Evolutionary conservation across 306 rosid genomes (phyloP), one percentile per base, ranked within the genome.

Genomic region (Fagus sylvatica): DNA sequence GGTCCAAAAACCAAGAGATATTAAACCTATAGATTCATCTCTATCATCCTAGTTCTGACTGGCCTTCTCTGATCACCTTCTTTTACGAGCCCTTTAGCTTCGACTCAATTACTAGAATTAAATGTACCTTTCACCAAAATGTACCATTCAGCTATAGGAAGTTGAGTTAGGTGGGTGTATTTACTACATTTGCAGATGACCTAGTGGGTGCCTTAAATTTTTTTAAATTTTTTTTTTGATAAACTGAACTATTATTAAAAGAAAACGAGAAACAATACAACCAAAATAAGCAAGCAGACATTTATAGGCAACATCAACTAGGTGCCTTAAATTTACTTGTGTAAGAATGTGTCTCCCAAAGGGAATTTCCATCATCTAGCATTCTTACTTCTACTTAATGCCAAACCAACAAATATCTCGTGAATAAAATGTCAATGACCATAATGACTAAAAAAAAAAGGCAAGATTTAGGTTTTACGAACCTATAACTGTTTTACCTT

Each of bases 1-100:
- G 85, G 81, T 78, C 80, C 78, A 66, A 76, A 80, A 55, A 56
- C 90, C 90, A 69, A 88, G 74, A 83, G 75, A 87, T 48, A 69
- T 32, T 71, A 48, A 72, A 49, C 78, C 71, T 70, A 36, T 57
- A 60, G 84, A 80, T 71, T 74, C 71, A 84, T 80, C 79, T 33
- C 84, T 79, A 87, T 84, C 87, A 76, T 53, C 53, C 60, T 77
- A 59, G 43, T 46, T 73, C 85, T 62, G 39, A 41, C 79, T 75
- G 71, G 86, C 71, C 2, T 80, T 80, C 72, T 73, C 78, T 34
- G 22, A 76, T 71, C 76, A 74, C 75, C 83, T 17, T 39, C 7
- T 46, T 12, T 46, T 34, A 36, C 13, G 79, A 74, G 68, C 73
- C 83, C 82, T 79, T 82, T 62, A 81, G 65, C 59, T 60, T 74